Percentiles rank a stretch among this genome's conserved stretches.
These are phyloP conservation scores for Neoascochyta sp. DNA, from an alignment of 2,329 filamentous ascomycete species.

Conservation along the genomic window DNA sequence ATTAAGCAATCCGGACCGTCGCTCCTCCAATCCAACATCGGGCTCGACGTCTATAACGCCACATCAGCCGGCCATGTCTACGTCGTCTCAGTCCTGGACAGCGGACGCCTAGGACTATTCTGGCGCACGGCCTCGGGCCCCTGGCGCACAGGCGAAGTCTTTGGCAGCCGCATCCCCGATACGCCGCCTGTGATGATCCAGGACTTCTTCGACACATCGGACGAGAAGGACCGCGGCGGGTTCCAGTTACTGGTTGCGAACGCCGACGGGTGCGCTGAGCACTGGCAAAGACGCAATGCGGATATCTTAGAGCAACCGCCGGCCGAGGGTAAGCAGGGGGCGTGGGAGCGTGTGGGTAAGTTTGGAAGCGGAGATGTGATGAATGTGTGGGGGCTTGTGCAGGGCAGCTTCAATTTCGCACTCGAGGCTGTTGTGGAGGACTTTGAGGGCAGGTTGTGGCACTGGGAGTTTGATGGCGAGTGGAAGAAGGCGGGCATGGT, in stretches of 20 bases:
- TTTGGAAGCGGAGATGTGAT: too few species aligned
- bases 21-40: too few species aligned
- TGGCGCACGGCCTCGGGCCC: constrained; percentile 1
- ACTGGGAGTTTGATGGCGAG: too few species aligned
- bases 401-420: too few species aligned
- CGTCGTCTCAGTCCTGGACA: constrained; percentile 1
- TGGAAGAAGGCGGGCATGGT: too few species aligned
- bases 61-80: constrained; percentile 2
- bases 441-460: too few species aligned
- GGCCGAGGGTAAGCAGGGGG: too few species aligned
- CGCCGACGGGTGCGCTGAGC: constrained; percentile 2
- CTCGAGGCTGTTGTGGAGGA: too few species aligned
- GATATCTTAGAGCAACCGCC: too few species aligned
- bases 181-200: constrained; percentile 6
- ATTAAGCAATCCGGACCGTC: too few species aligned
- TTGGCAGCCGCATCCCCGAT: constrained; percentile 1
- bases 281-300: constrained; percentile 4
- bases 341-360: too few species aligned
- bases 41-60: neutral
- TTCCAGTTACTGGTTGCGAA: constrained; percentile 4
- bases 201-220: constrained; percentile 1
- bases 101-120: neutral
- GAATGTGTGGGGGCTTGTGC: too few species aligned
- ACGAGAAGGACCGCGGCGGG: constrained; percentile 1
- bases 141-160: constrained; percentile 2